Conservation (phyloP, 2,329 filamentous ascomycete genomes). For the Tolypocladium nubicola region DNA sequence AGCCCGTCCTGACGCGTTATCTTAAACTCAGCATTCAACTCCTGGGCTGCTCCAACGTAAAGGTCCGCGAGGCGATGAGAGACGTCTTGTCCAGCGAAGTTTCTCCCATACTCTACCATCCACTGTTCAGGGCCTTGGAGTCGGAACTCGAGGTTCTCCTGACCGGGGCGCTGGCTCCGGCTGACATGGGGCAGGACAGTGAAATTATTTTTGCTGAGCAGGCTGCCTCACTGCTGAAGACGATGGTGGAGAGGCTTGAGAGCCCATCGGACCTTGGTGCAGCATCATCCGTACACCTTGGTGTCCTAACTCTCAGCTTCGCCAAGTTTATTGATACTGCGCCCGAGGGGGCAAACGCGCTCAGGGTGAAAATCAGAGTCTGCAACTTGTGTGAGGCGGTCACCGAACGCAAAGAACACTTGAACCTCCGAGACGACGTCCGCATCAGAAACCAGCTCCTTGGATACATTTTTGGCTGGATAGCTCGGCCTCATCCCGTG, state of each 20-base stretch:
- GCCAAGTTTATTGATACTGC: slow-evolving; percentile 54
- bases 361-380: slow-evolving; percentile 58
- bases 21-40: slow-evolving; percentile 55
- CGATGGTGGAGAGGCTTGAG: slow-evolving; percentile 53
- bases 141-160: slow-evolving; percentile 54
- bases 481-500: slow-evolving; percentile 47
- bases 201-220: slow-evolving; percentile 60
- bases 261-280: slow-evolving; percentile 52
- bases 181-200: slow-evolving; percentile 43
- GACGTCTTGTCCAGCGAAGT: slow-evolving; percentile 58
- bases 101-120: slow-evolving; percentile 48
- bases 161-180: slow-evolving; percentile 40
- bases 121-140: slow-evolving; percentile 55
- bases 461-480: slow-evolving; percentile 60
- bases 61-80: slow-evolving; percentile 55
- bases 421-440: slow-evolving; percentile 59
- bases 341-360: slow-evolving; percentile 41
- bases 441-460: slow-evolving; percentile 58
- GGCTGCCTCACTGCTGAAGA: slow-evolving; percentile 51
- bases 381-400: slow-evolving; percentile 58
- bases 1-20: slow-evolving; percentile 48
- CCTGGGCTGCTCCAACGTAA: slow-evolving; percentile 51
- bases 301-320: slow-evolving; percentile 52
- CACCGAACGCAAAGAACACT: slow-evolving; percentile 54
- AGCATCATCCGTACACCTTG: slow-evolving; percentile 53